phyloP scores from a whole-genome alignment of 305 asterid genomes.

The Fraxinus sp. region DNA sequence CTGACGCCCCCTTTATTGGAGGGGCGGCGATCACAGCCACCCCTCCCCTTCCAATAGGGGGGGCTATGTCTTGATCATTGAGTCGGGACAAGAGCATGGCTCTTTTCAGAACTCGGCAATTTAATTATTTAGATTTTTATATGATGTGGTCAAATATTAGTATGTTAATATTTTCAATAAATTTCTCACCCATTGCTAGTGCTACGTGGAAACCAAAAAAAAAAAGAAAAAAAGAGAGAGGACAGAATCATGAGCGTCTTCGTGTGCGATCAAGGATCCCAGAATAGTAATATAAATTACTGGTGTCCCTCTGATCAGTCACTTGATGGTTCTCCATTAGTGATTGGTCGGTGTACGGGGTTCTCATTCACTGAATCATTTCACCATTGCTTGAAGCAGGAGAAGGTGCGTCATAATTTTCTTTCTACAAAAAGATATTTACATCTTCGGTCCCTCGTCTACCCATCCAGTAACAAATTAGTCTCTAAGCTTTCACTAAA shows the following conservation, averaged over 20 bases:
- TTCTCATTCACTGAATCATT: background rate
- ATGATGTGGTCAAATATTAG: no score
- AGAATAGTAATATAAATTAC: background rate
- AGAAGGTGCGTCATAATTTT: background rate
- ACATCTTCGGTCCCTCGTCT: background rate
- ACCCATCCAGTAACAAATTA: background rate
- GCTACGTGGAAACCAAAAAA: no score
- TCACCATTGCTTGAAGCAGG: background rate
- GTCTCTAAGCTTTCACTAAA: background rate
- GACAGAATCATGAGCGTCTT: background rate
- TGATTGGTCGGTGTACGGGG: conserved; percentile 14
- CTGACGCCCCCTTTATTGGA: no score
- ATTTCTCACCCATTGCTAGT: no score
- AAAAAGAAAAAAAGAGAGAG: no score
- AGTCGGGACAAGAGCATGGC: no score
- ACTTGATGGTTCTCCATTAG: background rate
- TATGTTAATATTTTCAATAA: no score
- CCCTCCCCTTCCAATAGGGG: no score
- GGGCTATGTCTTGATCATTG: no score
- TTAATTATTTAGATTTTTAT: no score
- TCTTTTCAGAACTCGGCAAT: no score
- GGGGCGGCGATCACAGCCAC: no score
- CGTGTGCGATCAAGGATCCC: background rate
- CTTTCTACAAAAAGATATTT: background rate
- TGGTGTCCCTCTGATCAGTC: conserved; percentile 9